Percentiles rank a stretch among this genome's conserved stretches.
phyloP scores from a whole-genome alignment of 805 yeast genomes.

The Yarrowia phangngaensis region DNA sequence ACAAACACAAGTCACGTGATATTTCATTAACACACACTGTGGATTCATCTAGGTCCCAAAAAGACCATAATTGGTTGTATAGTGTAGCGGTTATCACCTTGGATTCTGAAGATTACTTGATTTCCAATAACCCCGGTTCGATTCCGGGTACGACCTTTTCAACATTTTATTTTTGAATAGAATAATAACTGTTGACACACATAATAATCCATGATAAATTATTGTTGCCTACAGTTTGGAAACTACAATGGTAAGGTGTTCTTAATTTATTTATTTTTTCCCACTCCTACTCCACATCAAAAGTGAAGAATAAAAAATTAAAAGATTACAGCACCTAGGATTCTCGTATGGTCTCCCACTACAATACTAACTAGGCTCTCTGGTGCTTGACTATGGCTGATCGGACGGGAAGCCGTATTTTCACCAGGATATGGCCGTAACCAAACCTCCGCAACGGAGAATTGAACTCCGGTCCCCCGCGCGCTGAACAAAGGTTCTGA shows the following conservation, averaged over 20 bases:
- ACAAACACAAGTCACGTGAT: no score
- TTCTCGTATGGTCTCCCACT: conserved; percentile 3
- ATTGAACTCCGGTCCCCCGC: conserved; percentile 26
- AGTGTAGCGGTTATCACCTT: conserved; percentile 22
- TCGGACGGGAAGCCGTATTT: conserved; percentile 3
- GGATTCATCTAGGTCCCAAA: background rate
- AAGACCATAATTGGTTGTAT: no score
- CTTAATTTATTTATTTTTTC: no score
- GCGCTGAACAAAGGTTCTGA: conserved; percentile 31
- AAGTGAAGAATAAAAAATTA: no score
- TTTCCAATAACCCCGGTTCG: no score
- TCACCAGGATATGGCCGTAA: conserved; percentile 3
- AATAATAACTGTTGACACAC: background rate
- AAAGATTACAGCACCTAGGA: conserved; percentile 1
- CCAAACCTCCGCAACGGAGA: conserved; percentile 22
- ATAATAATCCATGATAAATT: no score
- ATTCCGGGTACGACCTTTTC: conserved; percentile 18
- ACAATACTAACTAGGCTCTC: conserved; percentile 1
- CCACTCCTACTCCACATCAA: no score
- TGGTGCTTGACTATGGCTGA: conserved; percentile 3
- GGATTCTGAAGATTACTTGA: conserved; percentile 2
- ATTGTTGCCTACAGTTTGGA: no score
- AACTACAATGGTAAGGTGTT: no score
- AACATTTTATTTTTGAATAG: background rate
- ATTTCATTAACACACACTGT: background rate